phyloP scores from a whole-genome alignment of 352 stramenopile genomes.

The Phytopythium helicoides region DNA sequence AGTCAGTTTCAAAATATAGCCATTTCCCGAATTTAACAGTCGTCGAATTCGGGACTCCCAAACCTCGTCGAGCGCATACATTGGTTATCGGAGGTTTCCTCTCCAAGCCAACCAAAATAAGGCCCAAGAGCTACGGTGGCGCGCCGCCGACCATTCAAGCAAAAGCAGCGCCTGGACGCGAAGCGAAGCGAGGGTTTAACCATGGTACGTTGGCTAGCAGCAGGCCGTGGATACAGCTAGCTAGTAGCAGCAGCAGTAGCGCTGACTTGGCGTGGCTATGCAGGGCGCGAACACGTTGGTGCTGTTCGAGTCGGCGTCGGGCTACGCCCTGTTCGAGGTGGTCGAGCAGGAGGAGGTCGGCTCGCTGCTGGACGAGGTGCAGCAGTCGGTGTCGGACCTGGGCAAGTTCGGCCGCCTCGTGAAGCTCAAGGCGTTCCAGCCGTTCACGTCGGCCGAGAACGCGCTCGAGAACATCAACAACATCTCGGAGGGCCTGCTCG shows the following conservation, averaged over 20 bases:
- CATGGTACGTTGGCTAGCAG: no score
- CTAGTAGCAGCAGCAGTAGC: no score
- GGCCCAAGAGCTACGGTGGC: no score
- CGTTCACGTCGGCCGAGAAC: slow-evolving; percentile 98
- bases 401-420: slow-evolving; percentile 95
- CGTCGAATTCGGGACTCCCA: not conserved
- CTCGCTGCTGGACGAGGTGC: slow-evolving; percentile 80
- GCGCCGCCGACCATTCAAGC: slow-evolving; percentile 6
- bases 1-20: slow-evolving; percentile 6
- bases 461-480: slow-evolving; percentile 99
- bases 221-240: no score
- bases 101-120: no score
- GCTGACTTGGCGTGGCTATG: not conserved
- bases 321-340: slow-evolving; percentile 98
- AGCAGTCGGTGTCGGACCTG: slow-evolving; percentile 93
- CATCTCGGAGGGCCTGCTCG: slow-evolving; percentile 93
- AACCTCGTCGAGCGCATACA: no score
- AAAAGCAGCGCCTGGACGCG: no score
- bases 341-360: slow-evolving; percentile 98
- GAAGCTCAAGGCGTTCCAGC: slow-evolving; percentile 99
- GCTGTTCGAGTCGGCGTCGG: slow-evolving; percentile 97
- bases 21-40: not conserved
- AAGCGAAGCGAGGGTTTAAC: no score
- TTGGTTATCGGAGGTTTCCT: no score
- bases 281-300: slow-evolving; percentile 76